A percentile compares a stretch with the other conserved stretches of the same genome.
Conservation (phyloP, 495 filamentous ascomycete species). For the Tricharina praecox region DNA sequence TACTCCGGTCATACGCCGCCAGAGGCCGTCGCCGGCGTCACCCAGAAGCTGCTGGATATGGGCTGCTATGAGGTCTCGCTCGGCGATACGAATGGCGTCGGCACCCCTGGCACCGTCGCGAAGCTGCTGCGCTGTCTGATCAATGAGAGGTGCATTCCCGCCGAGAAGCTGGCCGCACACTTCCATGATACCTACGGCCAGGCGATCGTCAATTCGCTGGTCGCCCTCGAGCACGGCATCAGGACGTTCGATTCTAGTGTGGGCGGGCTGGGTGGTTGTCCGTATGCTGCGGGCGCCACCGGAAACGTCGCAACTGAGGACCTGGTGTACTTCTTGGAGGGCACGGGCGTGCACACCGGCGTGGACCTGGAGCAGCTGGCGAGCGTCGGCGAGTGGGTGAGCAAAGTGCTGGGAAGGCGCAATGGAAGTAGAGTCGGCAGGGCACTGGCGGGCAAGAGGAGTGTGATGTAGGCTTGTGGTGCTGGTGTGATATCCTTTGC, state of each 20-base stretch:
- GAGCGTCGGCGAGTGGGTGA: conserved; percentile 81
- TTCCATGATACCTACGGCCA: conserved; percentile 97
- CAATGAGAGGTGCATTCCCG: conserved; percentile 55
- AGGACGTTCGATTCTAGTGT: conserved; percentile 80
- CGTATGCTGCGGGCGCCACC: conserved; percentile 82
- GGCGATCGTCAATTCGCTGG: conserved; percentile 75
- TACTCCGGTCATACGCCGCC: conserved; percentile 81
- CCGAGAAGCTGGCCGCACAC: conserved; percentile 72
- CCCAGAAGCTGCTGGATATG: conserved; percentile 73
- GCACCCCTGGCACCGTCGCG: conserved; percentile 46
- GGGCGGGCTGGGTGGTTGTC: conserved; percentile 82
- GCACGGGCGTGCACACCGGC: conserved; percentile 71
- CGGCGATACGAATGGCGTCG: conserved; percentile 94
- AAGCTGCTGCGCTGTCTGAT: conserved; percentile 34
- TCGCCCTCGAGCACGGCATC: conserved; percentile 75
- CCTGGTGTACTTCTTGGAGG: conserved; percentile 67
- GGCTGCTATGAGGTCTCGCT: conserved; percentile 88
- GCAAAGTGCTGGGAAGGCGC: conserved; percentile 52
- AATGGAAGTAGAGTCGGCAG: conserved; percentile 67
- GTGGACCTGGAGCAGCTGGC: conserved; percentile 69
- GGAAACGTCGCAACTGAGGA: conserved; percentile 94
- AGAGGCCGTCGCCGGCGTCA: conserved; percentile 63
- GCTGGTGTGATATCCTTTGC: conserved; percentile 13
- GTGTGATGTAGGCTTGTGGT: conserved; percentile 7
- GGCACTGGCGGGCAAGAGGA: conserved; percentile 46